These are phyloP conservation scores for Calonectria fujianensis DNA, from an alignment of 2,329 filamentous ascomycete species.

Conservation along the genomic window DNA sequence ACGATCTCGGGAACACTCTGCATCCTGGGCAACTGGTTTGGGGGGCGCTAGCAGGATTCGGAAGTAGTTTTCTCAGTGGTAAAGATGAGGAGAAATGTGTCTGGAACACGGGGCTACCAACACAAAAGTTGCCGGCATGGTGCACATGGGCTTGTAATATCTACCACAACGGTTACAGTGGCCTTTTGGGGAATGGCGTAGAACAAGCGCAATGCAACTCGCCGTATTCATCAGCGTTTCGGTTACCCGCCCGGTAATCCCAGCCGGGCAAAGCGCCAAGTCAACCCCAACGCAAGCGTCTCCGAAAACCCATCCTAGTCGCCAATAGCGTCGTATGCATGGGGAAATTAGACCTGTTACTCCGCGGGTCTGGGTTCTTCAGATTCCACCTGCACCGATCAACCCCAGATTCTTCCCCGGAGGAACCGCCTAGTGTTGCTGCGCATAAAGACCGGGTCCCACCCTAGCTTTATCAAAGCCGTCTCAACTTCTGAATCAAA, in stretches of 20 bases:
- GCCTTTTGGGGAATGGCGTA: not conserved
- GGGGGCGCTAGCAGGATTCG: not conserved
- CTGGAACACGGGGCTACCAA: not conserved
- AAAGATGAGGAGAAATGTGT: not conserved
- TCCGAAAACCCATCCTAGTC: not conserved
- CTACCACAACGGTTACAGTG: not conserved
- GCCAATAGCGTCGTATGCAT: not conserved
- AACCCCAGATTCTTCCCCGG: constrained; percentile 32
- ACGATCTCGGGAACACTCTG: not conserved
- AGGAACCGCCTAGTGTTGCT: constrained; percentile 11
- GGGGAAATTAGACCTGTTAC: not conserved
- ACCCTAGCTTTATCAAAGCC: constrained; percentile 5
- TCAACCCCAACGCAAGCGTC: not conserved
- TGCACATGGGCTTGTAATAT: not conserved
- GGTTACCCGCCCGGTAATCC: not conserved
- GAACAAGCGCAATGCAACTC: not conserved
- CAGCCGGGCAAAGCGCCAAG: not conserved
- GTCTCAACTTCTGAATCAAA: not conserved
- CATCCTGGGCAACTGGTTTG: not conserved
- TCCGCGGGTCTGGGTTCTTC: not conserved
- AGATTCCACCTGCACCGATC: constrained; percentile 34
- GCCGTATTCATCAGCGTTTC: not conserved
- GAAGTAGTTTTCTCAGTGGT: not conserved
- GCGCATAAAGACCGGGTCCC: constrained; percentile 45
- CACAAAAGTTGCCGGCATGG: not conserved